phyloP scores from a whole-genome alignment of 164 flowering plant species.

The Tetracentron sinense region DNA sequence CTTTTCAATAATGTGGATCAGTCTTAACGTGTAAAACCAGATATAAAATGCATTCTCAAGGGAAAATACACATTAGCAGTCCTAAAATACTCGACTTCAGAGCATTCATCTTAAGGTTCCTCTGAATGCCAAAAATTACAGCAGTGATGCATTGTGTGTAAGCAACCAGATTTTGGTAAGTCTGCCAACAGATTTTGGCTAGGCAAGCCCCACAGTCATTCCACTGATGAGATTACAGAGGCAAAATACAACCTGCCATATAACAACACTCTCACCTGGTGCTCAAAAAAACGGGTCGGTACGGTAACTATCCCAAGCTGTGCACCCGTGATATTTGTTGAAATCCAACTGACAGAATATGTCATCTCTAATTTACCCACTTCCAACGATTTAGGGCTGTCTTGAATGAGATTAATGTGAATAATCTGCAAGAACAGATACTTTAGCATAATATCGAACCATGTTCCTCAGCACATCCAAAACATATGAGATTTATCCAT shows the following conservation, averaged over 20 bases:
- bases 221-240: not conserved
- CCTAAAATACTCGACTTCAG: no score
- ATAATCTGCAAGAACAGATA: conserved; percentile 47
- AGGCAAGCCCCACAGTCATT: not conserved
- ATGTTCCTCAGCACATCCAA: not conserved
- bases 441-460: not conserved
- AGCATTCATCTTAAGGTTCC: no score
- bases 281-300: conserved; percentile 80
- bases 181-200: no score
- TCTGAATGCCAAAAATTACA: no score
- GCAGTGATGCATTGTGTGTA: no score
- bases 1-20: not conserved
- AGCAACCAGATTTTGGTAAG: no score
- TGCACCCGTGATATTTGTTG: conserved; percentile 51
- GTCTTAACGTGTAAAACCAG: no score
- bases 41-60: not conserved
- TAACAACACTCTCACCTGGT: conserved; percentile 40
- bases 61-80: not conserved
- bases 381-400: conserved; percentile 53
- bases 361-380: conserved; percentile 61
- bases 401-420: conserved; percentile 70
- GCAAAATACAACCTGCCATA: no score
- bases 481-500: not conserved
- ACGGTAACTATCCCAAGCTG: conserved; percentile 68
- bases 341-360: conserved; percentile 61